Base-by-base conservation (phyloP, 2,329 filamentous ascomycete genomes). In the Berkeleyomyces basicola region DNA sequence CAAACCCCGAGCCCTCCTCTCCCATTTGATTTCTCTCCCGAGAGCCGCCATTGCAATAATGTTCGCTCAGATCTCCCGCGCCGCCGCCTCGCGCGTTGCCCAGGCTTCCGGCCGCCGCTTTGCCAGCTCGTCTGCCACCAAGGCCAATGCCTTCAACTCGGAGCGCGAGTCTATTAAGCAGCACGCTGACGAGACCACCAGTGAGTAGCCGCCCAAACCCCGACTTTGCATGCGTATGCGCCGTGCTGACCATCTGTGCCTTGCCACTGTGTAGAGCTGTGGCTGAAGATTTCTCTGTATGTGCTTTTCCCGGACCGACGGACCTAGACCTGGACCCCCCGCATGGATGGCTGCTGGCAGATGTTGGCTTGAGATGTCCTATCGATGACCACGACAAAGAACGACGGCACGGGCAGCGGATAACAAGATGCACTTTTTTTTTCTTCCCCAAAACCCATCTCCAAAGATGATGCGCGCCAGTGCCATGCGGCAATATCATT, bases 231-330 rank as follows among this genome's bases (percentile, higher is more conserved):
- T 39, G 23, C 10, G 33, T 49, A 33, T 6, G 9, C 43, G 36
- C 31, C 44, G 37, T 16, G 16, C 44, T 58, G 42, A 61, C 31
- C 10, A 68, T 68, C 67, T 64, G 42, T 59, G 31, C 39, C 33
- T 59, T 46, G 31, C 3, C 39, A 37, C 64, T 65, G 67, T 62
- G 65, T 72, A 96, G 92, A 90, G 71, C 84, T 96, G 71, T 99
- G 93, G 93, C 85, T 83, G 76, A 97, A 95, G 82, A 86, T 97
- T 71, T 93, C 90, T 67, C 81, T 96, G 80, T 97, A 89, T 47
- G 59, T 59, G 37, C 31, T 53, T 47, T 51, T 51, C 36, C 11
- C n/a, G 46, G n/a, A 33, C 36, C 33, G 36, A n/a, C 11, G 11
- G 14, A n/a, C 14, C 3, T 46, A 1, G 11, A 46, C 4, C 3